phyloP scores from a whole-genome alignment of 1,284 basidiomycete genomes.

The Ceratobasidium sp. region DNA sequence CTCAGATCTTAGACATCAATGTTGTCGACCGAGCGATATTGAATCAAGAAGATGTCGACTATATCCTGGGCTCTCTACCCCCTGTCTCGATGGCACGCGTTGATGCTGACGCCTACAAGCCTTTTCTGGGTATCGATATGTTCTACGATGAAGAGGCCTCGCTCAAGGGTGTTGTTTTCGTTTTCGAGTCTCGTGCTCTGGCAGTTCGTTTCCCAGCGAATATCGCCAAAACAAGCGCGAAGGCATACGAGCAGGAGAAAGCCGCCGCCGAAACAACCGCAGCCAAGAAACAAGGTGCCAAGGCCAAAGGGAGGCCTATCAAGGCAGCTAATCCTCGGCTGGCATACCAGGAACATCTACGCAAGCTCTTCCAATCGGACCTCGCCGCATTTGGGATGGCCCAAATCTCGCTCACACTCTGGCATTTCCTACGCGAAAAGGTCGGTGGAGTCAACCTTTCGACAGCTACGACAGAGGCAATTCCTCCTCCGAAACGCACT shows the following conservation, averaged over 20 bases:
- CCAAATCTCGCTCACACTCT: conserved; percentile 22
- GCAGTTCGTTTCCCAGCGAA: conserved; percentile 3
- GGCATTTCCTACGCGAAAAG: conserved; percentile 21
- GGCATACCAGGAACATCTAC: background rate
- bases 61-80: background rate
- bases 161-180: conserved; percentile 18
- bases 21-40: conserved; percentile 13
- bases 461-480: background rate
- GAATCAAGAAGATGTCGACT: conserved; percentile 1
- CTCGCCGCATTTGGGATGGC: conserved; percentile 26
- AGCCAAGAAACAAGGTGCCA: background rate
- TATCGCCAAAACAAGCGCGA: conserved; percentile 6
- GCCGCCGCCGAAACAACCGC: too few relatives aligned
- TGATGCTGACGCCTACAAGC: background rate
- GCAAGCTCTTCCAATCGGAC: conserved; percentile 5
- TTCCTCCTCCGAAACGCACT: background rate
- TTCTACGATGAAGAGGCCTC: conserved; percentile 15
- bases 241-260: conserved; percentile 11
- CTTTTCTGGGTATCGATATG: conserved; percentile 13
- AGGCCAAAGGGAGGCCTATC: conserved; percentile 9
- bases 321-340: background rate
- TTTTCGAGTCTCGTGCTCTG: background rate
- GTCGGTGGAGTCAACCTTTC: conserved; percentile 29
- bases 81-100: background rate
- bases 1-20: background rate